phyloP scores from a whole-genome alignment of 2,329 filamentous ascomycete genomes.

The Alternaria dauci region DNA sequence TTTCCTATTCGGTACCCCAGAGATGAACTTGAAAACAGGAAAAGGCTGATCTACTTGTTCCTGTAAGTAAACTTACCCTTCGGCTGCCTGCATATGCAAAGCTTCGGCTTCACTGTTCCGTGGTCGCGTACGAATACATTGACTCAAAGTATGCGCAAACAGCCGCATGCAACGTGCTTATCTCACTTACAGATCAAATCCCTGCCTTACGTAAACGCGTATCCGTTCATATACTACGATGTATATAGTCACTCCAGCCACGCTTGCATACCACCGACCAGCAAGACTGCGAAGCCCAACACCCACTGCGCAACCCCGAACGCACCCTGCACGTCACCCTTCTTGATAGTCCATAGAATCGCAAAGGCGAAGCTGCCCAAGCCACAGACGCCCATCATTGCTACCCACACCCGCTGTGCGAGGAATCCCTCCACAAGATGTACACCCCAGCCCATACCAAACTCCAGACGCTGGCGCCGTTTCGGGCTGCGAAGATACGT shows the following conservation, averaged over 20 bases:
- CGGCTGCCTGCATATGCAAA: neutral
- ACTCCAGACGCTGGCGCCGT: constrained; percentile 40
- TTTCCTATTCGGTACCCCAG: neutral
- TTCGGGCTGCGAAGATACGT: constrained; percentile 50
- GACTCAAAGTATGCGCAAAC: constrained; percentile 2
- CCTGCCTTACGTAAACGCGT: neutral
- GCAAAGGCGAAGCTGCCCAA: constrained; percentile 49
- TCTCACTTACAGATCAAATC: neutral
- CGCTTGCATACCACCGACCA: constrained; percentile 47
- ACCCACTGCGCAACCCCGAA: constrained; percentile 53
- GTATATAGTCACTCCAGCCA: constrained; percentile 31
- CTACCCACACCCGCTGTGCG: constrained; percentile 46
- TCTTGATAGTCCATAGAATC: constrained; percentile 43
- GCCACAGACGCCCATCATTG: constrained; percentile 38
- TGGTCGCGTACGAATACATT: neutral
- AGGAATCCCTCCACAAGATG: constrained; percentile 52
- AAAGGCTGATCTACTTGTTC: neutral
- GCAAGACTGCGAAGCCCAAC: constrained; percentile 42
- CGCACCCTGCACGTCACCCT: constrained; percentile 51
- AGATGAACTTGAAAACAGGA: neutral
- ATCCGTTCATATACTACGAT: neutral
- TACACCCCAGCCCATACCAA: constrained; percentile 52
- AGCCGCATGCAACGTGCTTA: neutral
- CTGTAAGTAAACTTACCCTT: neutral
- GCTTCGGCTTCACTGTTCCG: neutral